These are phyloP conservation scores for Coprinopsis sp. DNA, from an alignment of 768 basidiomycete species.

Conservation along the genomic window DNA sequence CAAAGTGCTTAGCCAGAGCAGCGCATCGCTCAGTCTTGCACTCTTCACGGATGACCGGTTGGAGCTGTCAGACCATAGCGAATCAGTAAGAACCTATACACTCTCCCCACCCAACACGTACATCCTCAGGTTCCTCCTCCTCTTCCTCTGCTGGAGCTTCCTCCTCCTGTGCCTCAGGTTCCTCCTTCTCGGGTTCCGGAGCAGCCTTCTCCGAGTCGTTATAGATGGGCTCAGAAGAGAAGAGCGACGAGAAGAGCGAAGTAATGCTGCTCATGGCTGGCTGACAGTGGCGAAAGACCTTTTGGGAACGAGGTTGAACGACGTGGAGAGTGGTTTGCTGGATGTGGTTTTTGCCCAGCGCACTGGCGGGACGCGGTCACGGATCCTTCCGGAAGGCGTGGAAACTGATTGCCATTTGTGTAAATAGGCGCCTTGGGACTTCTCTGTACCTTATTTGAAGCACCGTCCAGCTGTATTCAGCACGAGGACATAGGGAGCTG, in stretches of 20 bases:
- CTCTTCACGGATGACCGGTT: slow-evolving; percentile 71
- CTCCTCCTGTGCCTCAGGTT: slow-evolving; percentile 27
- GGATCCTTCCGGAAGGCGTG: slow-evolving; percentile 5
- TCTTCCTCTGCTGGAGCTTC: slow-evolving; percentile 33
- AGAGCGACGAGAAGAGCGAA: slow-evolving; percentile 43
- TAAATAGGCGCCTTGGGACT: too few species aligned
- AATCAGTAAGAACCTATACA: not conserved
- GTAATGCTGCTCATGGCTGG: slow-evolving; percentile 36
- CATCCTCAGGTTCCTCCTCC: slow-evolving; percentile 78
- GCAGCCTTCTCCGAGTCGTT: slow-evolving; percentile 41
- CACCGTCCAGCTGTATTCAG: too few species aligned
- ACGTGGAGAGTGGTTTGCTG: not conserved
- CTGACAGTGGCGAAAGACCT: not conserved
- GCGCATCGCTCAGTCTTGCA: slow-evolving; percentile 69
- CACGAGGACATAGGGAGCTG: too few species aligned
- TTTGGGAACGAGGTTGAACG: slow-evolving; percentile 1
- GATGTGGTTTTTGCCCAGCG: slow-evolving; percentile 1
- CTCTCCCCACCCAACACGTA: slow-evolving; percentile 35
- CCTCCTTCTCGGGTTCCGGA: slow-evolving; percentile 30
- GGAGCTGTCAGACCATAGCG: slow-evolving; percentile 38
- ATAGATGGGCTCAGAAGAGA: slow-evolving; percentile 35
- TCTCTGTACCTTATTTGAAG: too few species aligned
- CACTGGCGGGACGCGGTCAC: slow-evolving; percentile 7
- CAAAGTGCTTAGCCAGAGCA: slow-evolving; percentile 73
- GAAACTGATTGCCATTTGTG: too few species aligned